phyloP scores from a whole-genome alignment of 2,329 filamentous ascomycete genomes.

The Plectosphaerella plurivora region DNA sequence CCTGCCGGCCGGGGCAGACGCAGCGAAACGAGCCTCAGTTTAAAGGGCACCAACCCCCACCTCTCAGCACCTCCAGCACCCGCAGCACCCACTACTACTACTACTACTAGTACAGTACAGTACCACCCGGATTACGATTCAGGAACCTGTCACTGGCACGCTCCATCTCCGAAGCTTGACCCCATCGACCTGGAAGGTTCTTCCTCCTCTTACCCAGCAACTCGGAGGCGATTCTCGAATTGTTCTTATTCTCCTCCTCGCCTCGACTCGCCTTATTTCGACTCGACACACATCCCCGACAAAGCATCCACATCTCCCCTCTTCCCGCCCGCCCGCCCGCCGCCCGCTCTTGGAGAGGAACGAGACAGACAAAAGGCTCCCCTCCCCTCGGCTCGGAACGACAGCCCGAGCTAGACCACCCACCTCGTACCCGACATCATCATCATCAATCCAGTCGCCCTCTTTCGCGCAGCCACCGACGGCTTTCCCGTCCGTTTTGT shows the following conservation, averaged over 20 bases:
- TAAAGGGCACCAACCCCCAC: slow-evolving; percentile 4
- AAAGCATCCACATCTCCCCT: slow-evolving; percentile 8
- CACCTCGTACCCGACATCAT: neutral
- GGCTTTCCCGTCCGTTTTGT: neutral
- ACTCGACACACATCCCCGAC: neutral
- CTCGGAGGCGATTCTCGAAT: neutral
- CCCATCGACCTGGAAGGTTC: neutral
- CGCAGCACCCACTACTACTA: slow-evolving; percentile 1
- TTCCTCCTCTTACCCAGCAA: neutral
- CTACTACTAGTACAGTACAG: neutral
- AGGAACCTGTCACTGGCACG: too few species aligned
- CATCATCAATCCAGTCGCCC: too few species aligned
- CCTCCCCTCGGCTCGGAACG: neutral
- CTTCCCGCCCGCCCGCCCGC: slow-evolving; percentile 5
- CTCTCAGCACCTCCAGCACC: slow-evolving; percentile 9
- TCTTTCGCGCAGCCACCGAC: neutral
- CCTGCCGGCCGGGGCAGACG: neutral
- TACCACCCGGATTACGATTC: too few species aligned
- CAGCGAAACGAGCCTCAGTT: neutral
- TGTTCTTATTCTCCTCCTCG: too few species aligned
- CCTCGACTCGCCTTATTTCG: neutral
- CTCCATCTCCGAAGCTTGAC: too few species aligned
- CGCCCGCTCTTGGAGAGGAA: neutral
- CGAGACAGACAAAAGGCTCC: too few species aligned
- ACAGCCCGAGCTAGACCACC: neutral